Base-by-base conservation (phyloP, 805 yeast genomes). In the Kluyveromyces nonfermentans region DNA sequence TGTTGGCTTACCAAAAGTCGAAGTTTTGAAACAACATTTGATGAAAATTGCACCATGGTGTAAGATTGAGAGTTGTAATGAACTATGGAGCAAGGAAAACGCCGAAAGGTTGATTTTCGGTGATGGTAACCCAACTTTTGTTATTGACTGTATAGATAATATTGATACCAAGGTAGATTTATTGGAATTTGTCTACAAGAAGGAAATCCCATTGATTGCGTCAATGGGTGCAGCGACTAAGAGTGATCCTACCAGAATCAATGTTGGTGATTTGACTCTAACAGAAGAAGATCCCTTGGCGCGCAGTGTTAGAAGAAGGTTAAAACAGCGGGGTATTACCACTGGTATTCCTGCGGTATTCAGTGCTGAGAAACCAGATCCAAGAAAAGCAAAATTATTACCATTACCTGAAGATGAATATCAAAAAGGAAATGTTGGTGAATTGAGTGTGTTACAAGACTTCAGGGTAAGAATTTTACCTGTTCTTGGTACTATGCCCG, bases 201-300 rank as follows among this genome's bases (percentile, higher is more conserved):
- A 77, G 36, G 62, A 71, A 1, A 59, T 90, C 30, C 77, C 75
- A n/a, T 83, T 88, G 28, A 75, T 93, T 33, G 80, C 95, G 4
- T 85, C 96, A 1, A 94, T 94, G 79, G 99, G 99, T 21, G 97
- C 99, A 1, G 95, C 96, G 4, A 83, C 96, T 53, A 93, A 93
- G 62, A 82, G 95, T 42, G 99, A 93, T 60, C 94, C 97, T 10
- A 82, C 97, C 2, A 72, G 97, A 56, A 77, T 93, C 45, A 85
- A 87, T 59, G 74, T 93, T 35, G 88, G 88, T 30, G 99, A 93
- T 64, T 78, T 93, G 43, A 80, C 94, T 30, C 77, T 75, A 42
- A 85, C 98, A 0, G 90, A 85, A 56, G 99, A 93, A 63, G 99
- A 93, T 63, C 93, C 97, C 6, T 70, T 93, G 46, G 85, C 96